Evolutionary conservation across 768 basidiomycete genomes (phyloP).

Genomic region (Boletus barrowsii): DNA sequence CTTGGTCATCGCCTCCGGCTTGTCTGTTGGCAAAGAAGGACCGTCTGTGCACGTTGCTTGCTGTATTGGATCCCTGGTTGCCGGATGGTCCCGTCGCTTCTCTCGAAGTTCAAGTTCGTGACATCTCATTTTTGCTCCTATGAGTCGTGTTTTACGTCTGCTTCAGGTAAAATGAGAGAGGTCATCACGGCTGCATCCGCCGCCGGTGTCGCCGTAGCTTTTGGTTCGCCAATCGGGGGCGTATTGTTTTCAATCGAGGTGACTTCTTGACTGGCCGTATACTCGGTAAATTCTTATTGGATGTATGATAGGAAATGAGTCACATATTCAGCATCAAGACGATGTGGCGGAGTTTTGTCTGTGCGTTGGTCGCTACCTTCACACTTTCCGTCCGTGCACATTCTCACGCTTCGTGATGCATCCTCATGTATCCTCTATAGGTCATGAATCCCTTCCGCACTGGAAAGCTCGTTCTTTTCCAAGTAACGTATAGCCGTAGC

Average conservation of each 20-base stretch:
- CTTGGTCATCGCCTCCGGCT: conserved; percentile 91
- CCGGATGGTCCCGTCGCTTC: conserved; percentile 77
- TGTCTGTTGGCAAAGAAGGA: conserved; percentile 97
- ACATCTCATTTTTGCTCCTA: background rate
- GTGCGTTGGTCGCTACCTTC: conserved; percentile 94
- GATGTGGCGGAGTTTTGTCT: conserved; percentile 98
- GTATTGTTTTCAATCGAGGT: conserved; percentile 98
- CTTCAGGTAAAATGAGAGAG: conserved; percentile 76
- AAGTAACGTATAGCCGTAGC: conserved; percentile 94
- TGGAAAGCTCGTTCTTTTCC: conserved; percentile 96
- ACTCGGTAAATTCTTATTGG: background rate
- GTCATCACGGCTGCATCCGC: conserved; percentile 94
- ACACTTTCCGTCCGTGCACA: conserved; percentile 76
- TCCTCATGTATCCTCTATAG: conserved; percentile 40
- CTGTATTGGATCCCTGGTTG: conserved; percentile 89
- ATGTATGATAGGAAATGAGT: conserved; percentile 85
- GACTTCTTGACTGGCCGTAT: conserved; percentile 5
- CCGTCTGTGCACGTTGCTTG: conserved; percentile 98
- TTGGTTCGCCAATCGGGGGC: conserved; percentile 96
- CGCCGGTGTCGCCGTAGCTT: conserved; percentile 97
- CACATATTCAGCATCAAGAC: conserved; percentile 95
- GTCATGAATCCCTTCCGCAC: conserved; percentile 99
- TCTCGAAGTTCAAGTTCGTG: conserved; percentile 80
- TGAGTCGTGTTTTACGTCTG: conserved; percentile 15
- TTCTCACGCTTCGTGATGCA: conserved; percentile 16